phyloP scores from a whole-genome alignment of 371 early-diverging fungal genomes.

The Funneliformis caledonium region DNA sequence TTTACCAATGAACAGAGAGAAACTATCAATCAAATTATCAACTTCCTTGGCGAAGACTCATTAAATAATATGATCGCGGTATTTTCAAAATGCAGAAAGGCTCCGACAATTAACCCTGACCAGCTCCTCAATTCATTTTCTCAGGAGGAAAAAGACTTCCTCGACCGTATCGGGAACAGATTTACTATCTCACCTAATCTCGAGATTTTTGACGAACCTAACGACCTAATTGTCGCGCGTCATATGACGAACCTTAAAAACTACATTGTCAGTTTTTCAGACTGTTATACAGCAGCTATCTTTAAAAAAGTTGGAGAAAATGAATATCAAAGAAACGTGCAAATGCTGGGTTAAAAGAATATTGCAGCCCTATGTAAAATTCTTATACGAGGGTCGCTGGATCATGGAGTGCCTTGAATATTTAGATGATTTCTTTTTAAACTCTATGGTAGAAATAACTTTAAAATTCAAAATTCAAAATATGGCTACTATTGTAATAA shows the following conservation, averaged over 20 bases:
- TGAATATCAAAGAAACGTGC: too few relatives aligned
- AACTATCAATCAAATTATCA: background rate
- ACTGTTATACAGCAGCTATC: background rate
- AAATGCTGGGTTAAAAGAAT: too few relatives aligned
- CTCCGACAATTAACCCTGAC: background rate
- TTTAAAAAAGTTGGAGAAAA: background rate
- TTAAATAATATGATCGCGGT: slow-evolving; percentile 1
- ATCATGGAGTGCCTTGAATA: too few relatives aligned
- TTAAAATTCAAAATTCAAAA: too few relatives aligned
- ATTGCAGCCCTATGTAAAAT: too few relatives aligned
- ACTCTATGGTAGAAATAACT: too few relatives aligned
- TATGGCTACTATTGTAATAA: too few relatives aligned
- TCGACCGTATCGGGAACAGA: background rate
- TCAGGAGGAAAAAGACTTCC: background rate
- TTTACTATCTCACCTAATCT: slow-evolving; percentile 8
- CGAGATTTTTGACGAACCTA: background rate
- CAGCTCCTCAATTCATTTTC: background rate
- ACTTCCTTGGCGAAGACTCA: background rate
- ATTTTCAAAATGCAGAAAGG: background rate
- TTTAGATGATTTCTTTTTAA: too few relatives aligned
- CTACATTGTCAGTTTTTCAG: background rate
- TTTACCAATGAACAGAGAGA: background rate
- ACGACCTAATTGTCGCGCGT: background rate
- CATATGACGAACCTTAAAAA: background rate
- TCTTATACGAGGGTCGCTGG: too few relatives aligned